These are phyloP conservation scores for Chaetomiaceae sp. DNA, from an alignment of 2,329 filamentous ascomycete genomes.

Conservation along the genomic window DNA sequence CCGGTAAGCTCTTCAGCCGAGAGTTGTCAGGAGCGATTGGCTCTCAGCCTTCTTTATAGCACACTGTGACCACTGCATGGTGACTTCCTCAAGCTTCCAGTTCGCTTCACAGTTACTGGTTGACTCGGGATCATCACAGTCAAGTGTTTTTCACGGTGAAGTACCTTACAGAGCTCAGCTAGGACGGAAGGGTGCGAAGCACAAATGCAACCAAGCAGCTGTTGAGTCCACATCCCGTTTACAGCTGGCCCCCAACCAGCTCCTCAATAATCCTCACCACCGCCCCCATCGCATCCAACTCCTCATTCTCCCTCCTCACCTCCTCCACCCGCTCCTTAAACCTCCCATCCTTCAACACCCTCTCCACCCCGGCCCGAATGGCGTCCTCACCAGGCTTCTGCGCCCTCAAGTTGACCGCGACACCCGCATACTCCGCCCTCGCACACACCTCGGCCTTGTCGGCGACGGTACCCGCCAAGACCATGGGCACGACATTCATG, in stretches of 20 bases:
- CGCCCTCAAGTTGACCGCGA: conserved; percentile 42
- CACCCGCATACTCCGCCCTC: conserved; percentile 40
- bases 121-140: too few species aligned
- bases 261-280: conserved; percentile 10
- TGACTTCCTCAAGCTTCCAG: too few species aligned
- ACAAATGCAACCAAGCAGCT: too few species aligned
- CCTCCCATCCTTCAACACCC: conserved; percentile 28
- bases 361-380: conserved; percentile 31
- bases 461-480: conserved; percentile 40
- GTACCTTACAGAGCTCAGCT: too few species aligned
- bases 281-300: conserved; percentile 12
- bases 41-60: too few species aligned
- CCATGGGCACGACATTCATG: conserved; percentile 43
- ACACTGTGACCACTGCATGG: too few species aligned
- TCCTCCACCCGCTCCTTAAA: conserved; percentile 31
- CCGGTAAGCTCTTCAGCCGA: too few species aligned
- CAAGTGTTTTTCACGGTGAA: too few species aligned
- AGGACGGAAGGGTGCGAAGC: too few species aligned
- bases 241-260: background rate
- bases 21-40: too few species aligned
- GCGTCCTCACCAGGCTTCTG: conserved; percentile 30
- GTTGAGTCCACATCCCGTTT: too few species aligned
- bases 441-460: conserved; percentile 41
- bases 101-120: too few species aligned
- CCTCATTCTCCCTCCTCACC: conserved; percentile 25